Percentiles rank a stretch among this genome's conserved stretches.
Evolutionary conservation across 1,284 basidiomycete species (phyloP).

Genomic region (Cerrena zonata): DNA sequence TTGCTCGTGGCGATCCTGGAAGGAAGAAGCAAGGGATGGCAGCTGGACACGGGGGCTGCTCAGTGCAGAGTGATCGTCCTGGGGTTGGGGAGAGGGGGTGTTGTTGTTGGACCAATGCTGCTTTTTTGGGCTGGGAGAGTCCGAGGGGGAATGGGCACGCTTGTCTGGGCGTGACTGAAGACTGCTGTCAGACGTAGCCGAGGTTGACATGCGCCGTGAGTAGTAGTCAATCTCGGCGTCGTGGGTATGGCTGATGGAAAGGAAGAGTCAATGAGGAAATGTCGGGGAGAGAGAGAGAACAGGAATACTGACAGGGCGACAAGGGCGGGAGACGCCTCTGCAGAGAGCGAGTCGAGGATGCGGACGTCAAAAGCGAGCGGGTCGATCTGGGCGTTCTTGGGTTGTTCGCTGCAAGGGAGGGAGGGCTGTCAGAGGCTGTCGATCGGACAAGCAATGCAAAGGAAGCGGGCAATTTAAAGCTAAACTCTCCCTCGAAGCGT

Average conservation of each 20-base stretch:
- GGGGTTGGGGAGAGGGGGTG: slow-evolving; percentile 39
- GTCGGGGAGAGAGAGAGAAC: slow-evolving; percentile 13
- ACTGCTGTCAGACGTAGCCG: slow-evolving; percentile 52
- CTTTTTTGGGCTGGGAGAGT: slow-evolving; percentile 48
- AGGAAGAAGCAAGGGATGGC: slow-evolving; percentile 64
- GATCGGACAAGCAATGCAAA: background rate
- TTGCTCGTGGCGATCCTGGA: slow-evolving; percentile 53
- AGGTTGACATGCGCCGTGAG: slow-evolving; percentile 33
- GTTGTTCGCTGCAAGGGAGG: slow-evolving; percentile 14
- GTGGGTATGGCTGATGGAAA: slow-evolving; percentile 25
- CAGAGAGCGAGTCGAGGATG: slow-evolving; percentile 42
- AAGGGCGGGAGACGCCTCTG: slow-evolving; percentile 42
- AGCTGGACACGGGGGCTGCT: slow-evolving; percentile 58
- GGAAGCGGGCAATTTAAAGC: background rate
- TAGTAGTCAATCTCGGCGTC: slow-evolving; percentile 36
- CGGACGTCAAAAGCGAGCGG: slow-evolving; percentile 21
- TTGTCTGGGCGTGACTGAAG: slow-evolving; percentile 54
- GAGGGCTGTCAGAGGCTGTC: slow-evolving; percentile 3
- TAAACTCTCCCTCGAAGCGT: slow-evolving; percentile 1
- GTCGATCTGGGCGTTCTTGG: slow-evolving; percentile 16
- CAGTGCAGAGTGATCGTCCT: slow-evolving; percentile 31
- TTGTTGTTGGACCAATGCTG: slow-evolving; percentile 43
- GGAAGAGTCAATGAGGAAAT: slow-evolving; percentile 16
- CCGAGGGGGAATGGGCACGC: slow-evolving; percentile 45
- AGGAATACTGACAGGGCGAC: slow-evolving; percentile 32